Evolutionary conservation across 1,284 basidiomycete species (phyloP), one percentile per base, ranked within the genome.

Genomic region (Ceratobasidium sp.): DNA sequence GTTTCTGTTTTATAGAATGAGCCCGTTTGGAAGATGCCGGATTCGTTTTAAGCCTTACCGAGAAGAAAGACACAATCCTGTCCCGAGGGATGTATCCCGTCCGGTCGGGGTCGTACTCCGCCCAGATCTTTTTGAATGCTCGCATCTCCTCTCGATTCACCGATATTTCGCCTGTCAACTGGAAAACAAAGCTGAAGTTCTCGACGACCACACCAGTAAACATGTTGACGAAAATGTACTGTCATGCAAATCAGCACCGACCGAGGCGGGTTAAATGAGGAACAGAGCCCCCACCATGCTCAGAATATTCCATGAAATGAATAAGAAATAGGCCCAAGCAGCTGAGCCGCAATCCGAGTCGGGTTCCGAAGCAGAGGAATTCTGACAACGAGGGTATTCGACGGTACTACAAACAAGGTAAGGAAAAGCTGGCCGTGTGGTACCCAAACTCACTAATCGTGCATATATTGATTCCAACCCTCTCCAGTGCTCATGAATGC

Each of bases 171-270:
- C 93, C 92, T 5, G 82, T 81, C 71, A 93, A 87, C 65, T 97
- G 95, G 81, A 96, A 97, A 9, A 98, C 94, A 80, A 97, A 98
- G 23, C 94, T 93, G 80, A 99, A 98, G 78, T 93, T 97, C 80
- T 98, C 92, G 77, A 98, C 96, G 72, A 98, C 93, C 75, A 96
- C 94, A 91, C 92, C 92, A 82, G 92, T 94, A 80, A 96, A 96
- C 88, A 96, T 90, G 83, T 97, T 97, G 77, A 94, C 87, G 82
- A 98, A 96, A 77, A 96, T 94, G 79, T 95, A 96, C 94, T 95
- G 78, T 6, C 52, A 71, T 26, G 62, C 59, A 26, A 48, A 65
- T n/a, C n/a, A n/a, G n/a, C n/a, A n/a, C n/a, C n/a, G n/a, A n/a
- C n/a, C n/a, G n/a, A n/a, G n/a, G n/a, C n/a, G n/a, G n/a, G n/a